Evolutionary conservation across 495 filamentous ascomycete species (phyloP), one percentile per base, ranked within the genome.

Genomic region (Cryomyces minteri): DNA sequence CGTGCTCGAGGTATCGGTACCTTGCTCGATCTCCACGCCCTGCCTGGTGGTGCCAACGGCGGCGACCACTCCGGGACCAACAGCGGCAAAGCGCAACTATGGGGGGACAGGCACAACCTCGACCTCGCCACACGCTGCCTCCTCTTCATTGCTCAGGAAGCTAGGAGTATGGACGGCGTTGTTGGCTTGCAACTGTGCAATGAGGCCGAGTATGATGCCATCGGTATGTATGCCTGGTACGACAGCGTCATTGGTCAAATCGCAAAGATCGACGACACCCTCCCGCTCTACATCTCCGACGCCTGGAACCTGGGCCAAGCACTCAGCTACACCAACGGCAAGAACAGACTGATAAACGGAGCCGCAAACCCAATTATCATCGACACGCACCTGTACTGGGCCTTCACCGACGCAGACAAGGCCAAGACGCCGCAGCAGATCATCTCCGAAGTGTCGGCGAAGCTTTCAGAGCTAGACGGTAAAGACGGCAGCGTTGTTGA

Each of bases 311-410:
- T 71, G 29, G 12, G 42, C 4, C 41, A 44, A 6, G 63, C 63
- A 4, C 40, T 72, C 29, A 47, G 57, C 11, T 74, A 67, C 57
- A 52, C 46, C 9, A 58, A 59, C 32, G 47, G 39, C 6, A 51
- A 58, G 40, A 62, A 61, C 48, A 38, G 39, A 7, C 39, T 50
- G 2, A 40, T 29, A 10, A 9, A 14, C 3, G 40, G 32, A 1
- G 28, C 32, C 6, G 50, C 45, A 11, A 68, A 63, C 41, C 69
- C 68, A 0, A 58, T 74, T 6, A 58, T 74, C 9, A 54, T 74
- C 25, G 73, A 76, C 47, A 73, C 71, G 34, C 71, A 74, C 54
- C 62, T 59, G 49, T 74, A 76, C 58, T 76, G 68, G 59, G 60
- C 60, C 39, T 74, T 72, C 53, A 51, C 60, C 10, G 64, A 68